Base-by-base conservation (phyloP, 2,329 filamentous ascomycete species). In the Curvularia eragrostidis region DNA sequence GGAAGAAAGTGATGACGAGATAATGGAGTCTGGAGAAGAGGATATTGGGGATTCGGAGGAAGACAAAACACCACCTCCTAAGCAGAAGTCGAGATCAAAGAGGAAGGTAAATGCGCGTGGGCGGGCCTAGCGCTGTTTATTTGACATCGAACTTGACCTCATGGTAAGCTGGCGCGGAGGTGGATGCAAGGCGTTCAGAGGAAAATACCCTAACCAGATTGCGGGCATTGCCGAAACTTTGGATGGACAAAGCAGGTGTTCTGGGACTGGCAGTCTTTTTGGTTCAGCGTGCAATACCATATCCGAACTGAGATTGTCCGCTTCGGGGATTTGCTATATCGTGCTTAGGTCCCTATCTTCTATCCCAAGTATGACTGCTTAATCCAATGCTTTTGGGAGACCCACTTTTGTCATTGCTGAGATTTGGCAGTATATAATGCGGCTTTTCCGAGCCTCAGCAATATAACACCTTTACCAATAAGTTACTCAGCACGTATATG, bases 31-130 rank as follows among this genome's bases (percentile, higher is more conserved):
- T 3, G 64, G 47, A 7, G 66, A 69, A 41, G 70, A 73, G 48
- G 71, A 72, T 34, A 66, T 73, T 18, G 67, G 58, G 2, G 61
- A 59, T 13, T 69, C 64, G 21, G 70, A 72, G 32, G 64, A 71
- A 1, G 64, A 67, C 36, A 65, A 66, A 13, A 63, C 63, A 19
- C 62, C 46, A 3, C 49, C 65, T 48, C 62, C 57, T 8, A 59
- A 65, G 8, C 63, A 59, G 28, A 72, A 68, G 57, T 21, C 64
- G 1, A 72, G 64, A 49, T 64, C 59, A 2, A 66, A 63, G 18
- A 50, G 54, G 1, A 64, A 64, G 32, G 43, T 48, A 4, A 58
- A 50, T 24, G 63, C 65, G 34, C 61, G 63, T 44, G 65, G 66
- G 9, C 62, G 63, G 12, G 57, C 53, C 24, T 39, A 65, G 52